Evolutionary conservation across 495 filamentous ascomycete species (phyloP).

Genomic region (Durotheca rogersii): DNA sequence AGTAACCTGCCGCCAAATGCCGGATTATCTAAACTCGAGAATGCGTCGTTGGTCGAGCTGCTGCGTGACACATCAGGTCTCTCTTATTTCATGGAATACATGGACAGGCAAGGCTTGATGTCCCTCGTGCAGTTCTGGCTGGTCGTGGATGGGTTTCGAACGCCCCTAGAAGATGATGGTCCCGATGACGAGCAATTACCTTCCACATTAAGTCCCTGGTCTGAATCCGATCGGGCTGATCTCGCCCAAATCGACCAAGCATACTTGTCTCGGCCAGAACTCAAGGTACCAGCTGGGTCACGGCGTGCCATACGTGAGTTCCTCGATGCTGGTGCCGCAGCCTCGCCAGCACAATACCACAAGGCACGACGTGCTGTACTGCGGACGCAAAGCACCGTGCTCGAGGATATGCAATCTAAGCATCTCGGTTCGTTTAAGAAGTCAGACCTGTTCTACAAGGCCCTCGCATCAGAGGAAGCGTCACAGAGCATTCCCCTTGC

Average conservation of each 20-base stretch:
- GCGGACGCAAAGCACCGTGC: slow-evolving; percentile 74
- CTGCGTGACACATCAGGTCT: slow-evolving; percentile 85
- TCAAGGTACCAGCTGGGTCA: slow-evolving; percentile 70
- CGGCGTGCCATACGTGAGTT: slow-evolving; percentile 72
- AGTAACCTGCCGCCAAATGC: slow-evolving; percentile 34
- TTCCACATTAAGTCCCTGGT: slow-evolving; percentile 68
- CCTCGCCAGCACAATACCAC: slow-evolving; percentile 77
- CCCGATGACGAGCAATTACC: slow-evolving; percentile 65
- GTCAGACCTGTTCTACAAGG: slow-evolving; percentile 94
- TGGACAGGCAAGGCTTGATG: slow-evolving; percentile 89
- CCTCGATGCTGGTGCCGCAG: slow-evolving; percentile 70
- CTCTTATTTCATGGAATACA: slow-evolving; percentile 99
- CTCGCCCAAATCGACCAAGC: slow-evolving; percentile 85
- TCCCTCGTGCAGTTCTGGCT: slow-evolving; percentile 96
- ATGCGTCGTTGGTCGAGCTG: slow-evolving; percentile 74
- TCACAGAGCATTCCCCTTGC: slow-evolving; percentile 45
- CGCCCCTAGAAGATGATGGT: slow-evolving; percentile 86
- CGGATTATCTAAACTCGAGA: slow-evolving; percentile 61
- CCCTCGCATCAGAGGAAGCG: slow-evolving; percentile 82
- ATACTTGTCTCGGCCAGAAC: slow-evolving; percentile 78
- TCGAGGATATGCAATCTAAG: slow-evolving; percentile 76
- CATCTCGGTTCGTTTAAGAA: slow-evolving; percentile 85
- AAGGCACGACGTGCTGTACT: slow-evolving; percentile 80
- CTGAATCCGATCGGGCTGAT: slow-evolving; percentile 79
- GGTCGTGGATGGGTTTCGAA: slow-evolving; percentile 95